A percentile compares a stretch with the other conserved stretches of the same genome.
These are phyloP conservation scores for Nepenthes alata DNA, from an alignment of 179 eudicot species.

Conservation along the genomic window DNA sequence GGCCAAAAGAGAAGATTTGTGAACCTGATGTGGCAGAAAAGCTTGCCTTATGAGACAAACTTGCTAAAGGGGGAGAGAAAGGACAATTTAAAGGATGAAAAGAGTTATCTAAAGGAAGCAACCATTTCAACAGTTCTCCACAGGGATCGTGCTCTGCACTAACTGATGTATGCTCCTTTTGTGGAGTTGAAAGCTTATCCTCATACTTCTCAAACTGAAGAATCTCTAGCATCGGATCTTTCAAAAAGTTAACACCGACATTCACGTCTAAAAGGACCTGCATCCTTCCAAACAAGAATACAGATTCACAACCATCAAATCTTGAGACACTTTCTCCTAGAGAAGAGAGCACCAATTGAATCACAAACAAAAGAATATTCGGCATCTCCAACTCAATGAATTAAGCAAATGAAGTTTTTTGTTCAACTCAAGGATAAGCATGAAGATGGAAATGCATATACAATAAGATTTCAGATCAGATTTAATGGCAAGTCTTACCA, in stretches of 20 bases:
- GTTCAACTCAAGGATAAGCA: no score
- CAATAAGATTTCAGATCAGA: no score
- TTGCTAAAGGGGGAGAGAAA: slow-evolving; percentile 48
- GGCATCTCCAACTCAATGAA: no score
- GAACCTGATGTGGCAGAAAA: slow-evolving; percentile 60
- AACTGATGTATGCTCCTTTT: slow-evolving; percentile 19
- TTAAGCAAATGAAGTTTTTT: no score
- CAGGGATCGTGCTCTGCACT: slow-evolving; percentile 41
- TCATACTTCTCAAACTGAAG: slow-evolving; percentile 84
- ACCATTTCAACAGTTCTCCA: slow-evolving; percentile 77
- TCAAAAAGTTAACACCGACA: slow-evolving; percentile 67
- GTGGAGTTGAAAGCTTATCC: slow-evolving; percentile 21
- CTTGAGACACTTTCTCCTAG: background rate
- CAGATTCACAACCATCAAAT: slow-evolving; percentile 5
- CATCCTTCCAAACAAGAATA: slow-evolving; percentile 78
- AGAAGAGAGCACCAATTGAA: background rate
- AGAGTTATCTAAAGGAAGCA: slow-evolving; percentile 85
- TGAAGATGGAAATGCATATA: no score
- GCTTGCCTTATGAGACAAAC: slow-evolving; percentile 45
- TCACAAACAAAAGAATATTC: background rate
- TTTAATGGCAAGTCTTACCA: no score
- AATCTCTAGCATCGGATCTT: slow-evolving; percentile 80
- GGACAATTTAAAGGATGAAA: slow-evolving; percentile 42
- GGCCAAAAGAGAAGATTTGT: slow-evolving; percentile 71
- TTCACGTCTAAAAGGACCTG: slow-evolving; percentile 96